Evolutionary conservation across 129 eudicot genomes (phyloP), one percentile per base, ranked within the genome.

Genomic region (Lactuca saligna): DNA sequence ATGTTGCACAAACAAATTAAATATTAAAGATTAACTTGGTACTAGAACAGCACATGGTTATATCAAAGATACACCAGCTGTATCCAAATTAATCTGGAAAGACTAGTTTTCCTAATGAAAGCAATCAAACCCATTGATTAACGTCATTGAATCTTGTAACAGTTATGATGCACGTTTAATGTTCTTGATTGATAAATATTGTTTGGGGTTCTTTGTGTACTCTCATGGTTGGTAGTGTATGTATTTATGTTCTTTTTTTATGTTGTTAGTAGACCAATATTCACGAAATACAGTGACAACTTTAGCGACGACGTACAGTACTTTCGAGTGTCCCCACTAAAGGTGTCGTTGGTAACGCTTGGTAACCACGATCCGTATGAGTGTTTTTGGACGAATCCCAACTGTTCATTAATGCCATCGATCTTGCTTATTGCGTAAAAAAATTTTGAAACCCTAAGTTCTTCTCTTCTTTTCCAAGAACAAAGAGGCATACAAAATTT

Each of bases 51-150:
- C 6, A 61, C 3, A 60, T 32, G 50, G 54, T 54, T 42, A 25
- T 56, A 57, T 58, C 49, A 31, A 17, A 72, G 42, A 61, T 17
- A 72, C 35, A 62, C 33, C 44, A 72, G 41, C 49, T 37, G 59
- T 74, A n/a, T 14, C 42, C 54, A 37, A 37, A 62, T 61, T 11
- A 61, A 37, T 68, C 17, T 37, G 20, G 17, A 54, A 46, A 71
- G 31, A 51, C 73, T 75, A 60, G 72, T 49, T 74, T 15, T 56
- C 41, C 53, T 17, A 42, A 42, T 61, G 33, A 72, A 37, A 60
- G 54, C 61, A 50, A 61, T 59, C 49, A 35, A 75, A 75, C 11
- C 68, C 74, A 66, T 66, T 66, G 49, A 75, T 58, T 75, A 37
- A 68, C 63, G 29, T 68, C 37, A 39, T 60, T 68, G 67, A 68